Evolutionary conservation across 495 filamentous ascomycete species (phyloP).

Genomic region (Hyaloscypha hepaticicola): DNA sequence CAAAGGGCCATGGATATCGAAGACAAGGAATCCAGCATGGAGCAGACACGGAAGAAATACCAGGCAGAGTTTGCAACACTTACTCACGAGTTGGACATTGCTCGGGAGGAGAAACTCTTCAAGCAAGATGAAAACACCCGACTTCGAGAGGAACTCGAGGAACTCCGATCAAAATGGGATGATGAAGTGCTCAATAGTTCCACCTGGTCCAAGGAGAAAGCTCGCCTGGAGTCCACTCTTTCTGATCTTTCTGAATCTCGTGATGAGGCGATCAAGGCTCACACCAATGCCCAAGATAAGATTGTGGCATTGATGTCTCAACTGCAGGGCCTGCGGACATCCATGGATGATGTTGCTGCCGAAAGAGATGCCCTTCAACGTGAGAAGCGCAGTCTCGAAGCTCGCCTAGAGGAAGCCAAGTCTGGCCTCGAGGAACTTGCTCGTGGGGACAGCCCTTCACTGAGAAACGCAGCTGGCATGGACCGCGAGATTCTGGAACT

Average conservation of each 20-base stretch:
- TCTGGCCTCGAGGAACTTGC: slow-evolving; percentile 90
- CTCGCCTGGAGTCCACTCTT: slow-evolving; percentile 84
- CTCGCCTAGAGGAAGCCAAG: slow-evolving; percentile 83
- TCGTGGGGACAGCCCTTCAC: slow-evolving; percentile 80
- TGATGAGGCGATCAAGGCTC: slow-evolving; percentile 88
- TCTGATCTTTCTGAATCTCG: slow-evolving; percentile 86
- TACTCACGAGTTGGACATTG: slow-evolving; percentile 88
- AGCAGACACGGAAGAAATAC: slow-evolving; percentile 97
- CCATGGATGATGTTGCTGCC: slow-evolving; percentile 79
- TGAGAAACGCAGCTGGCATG: slow-evolving; percentile 87
- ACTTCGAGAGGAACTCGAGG: slow-evolving; percentile 90
- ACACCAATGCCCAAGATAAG: slow-evolving; percentile 92
- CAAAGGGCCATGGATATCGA: slow-evolving; percentile 95
- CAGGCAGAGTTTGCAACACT: slow-evolving; percentile 87
- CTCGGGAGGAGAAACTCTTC: slow-evolving; percentile 75
- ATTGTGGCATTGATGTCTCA: slow-evolving; percentile 90
- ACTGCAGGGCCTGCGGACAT: slow-evolving; percentile 78
- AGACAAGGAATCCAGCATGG: slow-evolving; percentile 93
- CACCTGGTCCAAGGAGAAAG: slow-evolving; percentile 98
- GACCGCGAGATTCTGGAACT: slow-evolving; percentile 89
- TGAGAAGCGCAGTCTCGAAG: slow-evolving; percentile 88
- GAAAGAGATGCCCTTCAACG: slow-evolving; percentile 83
- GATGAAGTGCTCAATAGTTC: slow-evolving; percentile 97
- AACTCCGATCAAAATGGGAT: slow-evolving; percentile 95
- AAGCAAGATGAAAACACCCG: slow-evolving; percentile 65